Base-by-base conservation (phyloP, 805 yeast genomes). In the Kuraishia ogatae region DNA sequence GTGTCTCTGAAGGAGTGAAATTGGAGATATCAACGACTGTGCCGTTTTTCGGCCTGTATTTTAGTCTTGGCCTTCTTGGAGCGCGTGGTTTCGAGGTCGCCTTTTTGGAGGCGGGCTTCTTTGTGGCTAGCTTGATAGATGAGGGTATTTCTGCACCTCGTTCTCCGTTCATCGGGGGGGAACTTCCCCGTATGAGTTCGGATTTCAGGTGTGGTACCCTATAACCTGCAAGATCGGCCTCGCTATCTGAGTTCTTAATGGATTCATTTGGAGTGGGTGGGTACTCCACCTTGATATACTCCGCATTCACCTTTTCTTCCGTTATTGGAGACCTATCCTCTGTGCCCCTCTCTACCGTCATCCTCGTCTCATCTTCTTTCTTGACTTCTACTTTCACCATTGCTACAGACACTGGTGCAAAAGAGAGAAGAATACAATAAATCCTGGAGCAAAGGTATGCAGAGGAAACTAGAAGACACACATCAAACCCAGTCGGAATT, bases 31-130 rank as follows among this genome's bases (percentile, higher is more conserved):
- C 67, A 11, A 81, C 60, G 1, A 79, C 67, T 0, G 81, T 72
- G 10, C 81, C 80, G 50, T 69, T 70, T 26, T 62, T 65, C 0
- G 84, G 84, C 59, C 83, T 69, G 57, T 73, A 76, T 55, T 65
- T 73, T 43, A 79, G 61, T 50, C 71, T 71, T 22, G 82, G 82
- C 60, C 78, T 78, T 57, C 81, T 69, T 35, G 19, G 15, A 7
- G 15, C 49, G 3, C 43, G 19, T 24, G 21, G 5, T 26, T 35
- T 28, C 29, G n/a, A 39, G 51, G 13, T 17, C 43, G 3, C 17
- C 7, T 43, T 15, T 35, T 35, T 35, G 4, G 29, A 10, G 19
- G 49, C 49, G 19, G 49, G 4, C 22, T n/a, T 47, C 19, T 8
- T 3, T 10, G 43, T 17, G 17, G 13, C 43, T 35, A 11, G n/a